Base-by-base conservation (phyloP, 441 rosid species). In the Dalechampia spathulata region DNA sequence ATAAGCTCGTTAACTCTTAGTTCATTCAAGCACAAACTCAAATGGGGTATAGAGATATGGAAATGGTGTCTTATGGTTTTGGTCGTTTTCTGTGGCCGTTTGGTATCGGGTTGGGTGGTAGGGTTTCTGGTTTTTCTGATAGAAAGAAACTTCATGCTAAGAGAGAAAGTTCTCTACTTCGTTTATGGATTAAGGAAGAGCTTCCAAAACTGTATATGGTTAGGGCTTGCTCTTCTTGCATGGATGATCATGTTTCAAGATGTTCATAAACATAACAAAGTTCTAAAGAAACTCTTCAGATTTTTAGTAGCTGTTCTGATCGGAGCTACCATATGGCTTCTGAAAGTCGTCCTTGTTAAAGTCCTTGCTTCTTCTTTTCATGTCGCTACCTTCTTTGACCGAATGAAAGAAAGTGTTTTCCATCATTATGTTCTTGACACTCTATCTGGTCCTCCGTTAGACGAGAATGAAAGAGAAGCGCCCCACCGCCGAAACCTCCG, bases 141-240 rank as follows among this genome's bases (percentile, higher is more conserved):
- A 38, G 80, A 75, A 64, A 78, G 62, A 63, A 78, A 75, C 52
- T 81, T 65, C 57, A 53, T 77, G 74, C 73, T 81, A 32, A 78
- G 65, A 66, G 75, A 81, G 68, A 83, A 81, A 66, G 83, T 78
- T 39, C 50, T 81, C 23, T 78, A 81, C 47, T 83, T 80, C 59
- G 79, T 78, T 17, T 69, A 62, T 32, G 81, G 86, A 48, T 39
- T 83, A 51, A 82, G 66, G 53, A 75, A 42, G 61, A 77, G 78
- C 57, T 77, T 77, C 47, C 72, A 72, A 52, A 75, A 69, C 39
- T 61, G 71, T 42, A 41, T 79, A 20, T 83, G 85, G 85, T 53
- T 81, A 19, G 57, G 75, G 8, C 51, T 81, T 52, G 57, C 77
- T 36, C 85, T 81, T 49, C 21, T 75, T 49, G 79, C 83, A 14